Percentiles rank a stretch among this genome's conserved stretches.
These are phyloP conservation scores for Phytophthora sp. DNA, from an alignment of 352 stramenopile species.

Conservation along the genomic window DNA sequence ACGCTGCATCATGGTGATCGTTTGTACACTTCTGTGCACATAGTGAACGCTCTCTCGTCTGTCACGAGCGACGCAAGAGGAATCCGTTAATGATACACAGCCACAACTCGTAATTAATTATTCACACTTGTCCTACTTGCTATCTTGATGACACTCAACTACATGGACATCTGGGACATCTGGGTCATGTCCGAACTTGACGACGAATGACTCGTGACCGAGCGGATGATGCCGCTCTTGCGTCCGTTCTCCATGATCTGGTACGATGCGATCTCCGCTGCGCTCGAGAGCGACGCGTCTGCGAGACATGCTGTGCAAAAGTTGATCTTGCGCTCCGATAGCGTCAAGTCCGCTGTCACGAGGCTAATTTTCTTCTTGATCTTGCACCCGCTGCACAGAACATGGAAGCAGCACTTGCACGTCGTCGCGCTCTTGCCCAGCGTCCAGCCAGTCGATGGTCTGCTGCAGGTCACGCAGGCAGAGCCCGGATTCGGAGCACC, in stretches of 20 bases:
- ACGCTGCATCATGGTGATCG: not conserved
- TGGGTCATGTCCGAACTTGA: constrained; percentile 37
- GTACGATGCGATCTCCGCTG: constrained; percentile 34
- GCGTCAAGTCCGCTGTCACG: constrained; percentile 41
- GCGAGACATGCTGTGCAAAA: constrained; percentile 42
- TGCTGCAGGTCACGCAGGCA: constrained; percentile 32
- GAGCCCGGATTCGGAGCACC: constrained; percentile 32
- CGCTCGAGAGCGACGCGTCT: constrained; percentile 26
- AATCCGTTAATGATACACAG: not conserved
- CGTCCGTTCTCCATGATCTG: constrained; percentile 42
- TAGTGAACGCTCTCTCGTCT: too few species aligned
- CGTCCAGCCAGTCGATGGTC: constrained; percentile 31
- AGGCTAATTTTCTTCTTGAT: constrained; percentile 51
- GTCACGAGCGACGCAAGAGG: not conserved
- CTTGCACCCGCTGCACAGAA: constrained; percentile 40
- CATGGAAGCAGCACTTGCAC: constrained; percentile 45
- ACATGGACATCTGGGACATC: constrained; percentile 29
- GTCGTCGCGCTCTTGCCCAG: constrained; percentile 37
- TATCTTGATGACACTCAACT: constrained; percentile 14
- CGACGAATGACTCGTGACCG: constrained; percentile 31
- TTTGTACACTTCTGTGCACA: not conserved
- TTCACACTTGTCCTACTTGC: constrained; percentile 19
- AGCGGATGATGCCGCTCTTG: constrained; percentile 37
- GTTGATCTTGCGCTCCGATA: constrained; percentile 43
- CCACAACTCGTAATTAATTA: constrained; percentile 40